Evolutionary conservation across 2,329 filamentous ascomycete species (phyloP), one percentile per base, ranked within the genome.

Genomic region (Hypoxylon sp.): DNA sequence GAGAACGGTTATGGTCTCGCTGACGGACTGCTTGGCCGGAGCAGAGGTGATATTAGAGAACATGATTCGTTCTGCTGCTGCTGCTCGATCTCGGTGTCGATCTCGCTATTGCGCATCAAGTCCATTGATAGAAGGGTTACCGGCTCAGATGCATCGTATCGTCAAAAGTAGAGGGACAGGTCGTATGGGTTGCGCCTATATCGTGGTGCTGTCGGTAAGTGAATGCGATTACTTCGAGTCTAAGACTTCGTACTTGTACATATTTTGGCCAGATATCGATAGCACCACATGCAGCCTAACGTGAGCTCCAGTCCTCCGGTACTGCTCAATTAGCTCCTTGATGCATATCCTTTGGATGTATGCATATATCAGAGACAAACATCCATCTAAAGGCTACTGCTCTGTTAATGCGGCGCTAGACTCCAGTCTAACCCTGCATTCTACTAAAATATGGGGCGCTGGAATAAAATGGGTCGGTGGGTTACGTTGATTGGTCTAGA

Each of bases 21-120:
- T 92, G 75, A 95, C 96, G 77, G 94, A 97, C 87, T 99, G 96
- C 86, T 97, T 96, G 79, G 94, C 94, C 75, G 96, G 96, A 77
- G 94, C 92, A 66, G 86, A 83, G 66, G 89, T 83, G 77, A 91
- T 89, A 48, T 68, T 76, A 70, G 88, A 89, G 79, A 91, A 90
- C 88, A 90, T 90, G 76, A 74, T 80, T 73, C 60, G 69, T 76
- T 70, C 68, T 66, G 70, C 68, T 66, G 62, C 17, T 46, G 62
- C 50, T 74, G 76, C 69, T 74, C 59, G 64, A 74, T 77, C 60
- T 66, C 66, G 68, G 54, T 64, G 50, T 69, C 59, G 65, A 74
- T 77, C 60, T 65, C 64, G 66, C 57, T 64, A 48, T 70, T 62
- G 67, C 67, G 72, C 67, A 58, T 72, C 58, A 74, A 65, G 74